Base-by-base conservation (phyloP, 2,329 filamentous ascomycete genomes). In the Pseudopyrenochaeta lycopersici region DNA sequence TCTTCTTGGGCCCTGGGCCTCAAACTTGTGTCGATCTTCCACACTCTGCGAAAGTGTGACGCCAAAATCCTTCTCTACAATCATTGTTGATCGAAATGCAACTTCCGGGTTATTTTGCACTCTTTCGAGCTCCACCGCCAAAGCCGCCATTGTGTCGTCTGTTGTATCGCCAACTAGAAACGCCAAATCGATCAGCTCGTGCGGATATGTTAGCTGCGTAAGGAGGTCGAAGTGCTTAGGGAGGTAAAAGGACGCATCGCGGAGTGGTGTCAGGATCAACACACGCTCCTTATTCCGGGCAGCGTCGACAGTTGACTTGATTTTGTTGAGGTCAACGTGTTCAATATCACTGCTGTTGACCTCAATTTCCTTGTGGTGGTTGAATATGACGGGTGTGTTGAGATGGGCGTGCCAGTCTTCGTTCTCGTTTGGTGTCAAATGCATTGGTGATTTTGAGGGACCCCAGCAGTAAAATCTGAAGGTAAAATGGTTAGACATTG, bases 401-500 rank as follows among this genome's bases (percentile, higher is more conserved):
- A 95, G 82, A 73, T 97, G 93, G 52, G 87, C 88, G 64, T 90
- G 89, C 95, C 95, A 99, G 62, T 91, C 85, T 58, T 88, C 88
- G 76, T 94, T 89, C 74, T 99, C 95, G 74, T 97, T 97, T 50
- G 89, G 81, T 36, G 90, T 87, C 92, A 99, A 97, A 62, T 95
- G 88, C 88, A 96, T 96, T 47, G 95, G 95, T n/a, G 95, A 87
- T 81, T 96, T 97, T 20, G 90, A 87, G 12, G 95, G 94, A 11
- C 95, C 95, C 85, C 92, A 98, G 82, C 95, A 99, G 80, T 97
- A 96, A 79, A 96, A 97, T 79, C 94, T 98, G 71, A 59, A 53
- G n/a, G 14, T 5, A 15, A 33, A 46, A 35, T 9, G n/a, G 58
- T 77, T 51, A 74, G 70, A 58, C 36, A 17, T 31, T 17, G 39